These are phyloP conservation scores for Stellera chamaejasme DNA, from an alignment of 345 rosid species.

Conservation along the genomic window DNA sequence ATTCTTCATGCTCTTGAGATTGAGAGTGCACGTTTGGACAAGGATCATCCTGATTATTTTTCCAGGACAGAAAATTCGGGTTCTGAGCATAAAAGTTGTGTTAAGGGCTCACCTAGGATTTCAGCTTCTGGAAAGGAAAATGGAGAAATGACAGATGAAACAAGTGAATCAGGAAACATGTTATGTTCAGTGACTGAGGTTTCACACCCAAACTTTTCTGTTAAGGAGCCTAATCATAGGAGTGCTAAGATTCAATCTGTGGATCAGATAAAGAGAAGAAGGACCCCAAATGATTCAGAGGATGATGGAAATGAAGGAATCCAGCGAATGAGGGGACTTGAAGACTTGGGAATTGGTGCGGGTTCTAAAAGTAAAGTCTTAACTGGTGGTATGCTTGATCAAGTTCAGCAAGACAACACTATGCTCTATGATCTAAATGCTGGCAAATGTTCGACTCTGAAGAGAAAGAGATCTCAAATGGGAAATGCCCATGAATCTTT, in stretches of 20 bases:
- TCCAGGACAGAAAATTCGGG: constrained; percentile 23
- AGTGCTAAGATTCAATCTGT: constrained; percentile 43
- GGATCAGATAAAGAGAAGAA: constrained; percentile 54
- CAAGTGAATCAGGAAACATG: constrained; percentile 31
- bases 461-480: constrained; percentile 66
- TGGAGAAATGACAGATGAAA: constrained; percentile 28
- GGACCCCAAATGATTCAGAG: constrained; percentile 92
- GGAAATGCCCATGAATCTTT: constrained; percentile 43
- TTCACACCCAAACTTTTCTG: constrained; percentile 60
- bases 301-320: constrained; percentile 93
- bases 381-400: constrained; percentile 22
- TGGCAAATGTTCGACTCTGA: constrained; percentile 36
- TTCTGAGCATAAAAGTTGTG: constrained; percentile 28
- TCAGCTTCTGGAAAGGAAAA: constrained; percentile 45
- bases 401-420: constrained; percentile 30
- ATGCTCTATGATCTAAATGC: constrained; percentile 27
- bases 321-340: constrained; percentile 98
- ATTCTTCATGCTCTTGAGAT: constrained; percentile 88
- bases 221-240: constrained; percentile 44
- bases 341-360: constrained; percentile 69
- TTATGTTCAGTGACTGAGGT: constrained; percentile 52
- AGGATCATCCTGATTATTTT: constrained; percentile 37
- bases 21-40: constrained; percentile 62
- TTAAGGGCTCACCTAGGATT: constrained; percentile 42
- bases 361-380: constrained; percentile 38